These are phyloP conservation scores for Eimeria necatrix DNA, from an alignment of 169 alveolate genomes.

Conservation along the genomic window DNA sequence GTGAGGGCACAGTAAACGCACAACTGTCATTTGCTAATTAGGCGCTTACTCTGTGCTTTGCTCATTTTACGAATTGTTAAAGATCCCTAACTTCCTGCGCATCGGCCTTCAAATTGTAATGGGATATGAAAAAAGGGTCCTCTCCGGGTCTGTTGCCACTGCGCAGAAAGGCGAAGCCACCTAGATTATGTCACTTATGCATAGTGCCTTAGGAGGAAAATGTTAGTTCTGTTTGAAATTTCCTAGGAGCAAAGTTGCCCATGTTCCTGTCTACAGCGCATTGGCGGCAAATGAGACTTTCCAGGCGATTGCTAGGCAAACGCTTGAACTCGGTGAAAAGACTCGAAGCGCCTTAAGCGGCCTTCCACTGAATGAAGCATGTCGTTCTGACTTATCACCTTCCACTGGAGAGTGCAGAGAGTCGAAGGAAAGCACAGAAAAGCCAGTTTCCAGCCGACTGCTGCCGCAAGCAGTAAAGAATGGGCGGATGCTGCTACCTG, in stretches of 20 bases:
- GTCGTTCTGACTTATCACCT: neutral
- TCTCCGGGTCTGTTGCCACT: too few relatives aligned
- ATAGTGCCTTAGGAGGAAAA: too few relatives aligned
- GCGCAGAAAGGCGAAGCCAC: too few relatives aligned
- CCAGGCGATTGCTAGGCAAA: constrained; percentile 64
- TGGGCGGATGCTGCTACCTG: constrained; percentile 42
- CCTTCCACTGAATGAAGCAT: neutral
- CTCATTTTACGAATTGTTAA: too few relatives aligned
- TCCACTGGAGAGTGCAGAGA: neutral
- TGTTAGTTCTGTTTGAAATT: neutral
- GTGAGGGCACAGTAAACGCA: neutral
- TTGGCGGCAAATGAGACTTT: constrained; percentile 49
- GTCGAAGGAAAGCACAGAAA: neutral
- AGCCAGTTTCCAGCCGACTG: neutral
- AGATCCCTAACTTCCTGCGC: too few relatives aligned
- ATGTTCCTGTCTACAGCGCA: constrained; percentile 14
- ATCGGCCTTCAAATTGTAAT: too few relatives aligned
- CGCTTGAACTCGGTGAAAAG: constrained; percentile 7
- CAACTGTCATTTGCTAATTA: too few relatives aligned
- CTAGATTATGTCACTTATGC: too few relatives aligned
- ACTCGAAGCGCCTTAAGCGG: neutral
- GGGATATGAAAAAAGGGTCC: too few relatives aligned
- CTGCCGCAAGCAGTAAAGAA: constrained; percentile 40
- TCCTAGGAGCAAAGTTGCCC: neutral
- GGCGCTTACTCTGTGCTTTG: too few relatives aligned